A percentile compares a stretch with the other conserved stretches of the same genome.
Evolutionary conservation across 129 eudicot species (phyloP).

Genomic region (Chrysanthemum makinoi): DNA sequence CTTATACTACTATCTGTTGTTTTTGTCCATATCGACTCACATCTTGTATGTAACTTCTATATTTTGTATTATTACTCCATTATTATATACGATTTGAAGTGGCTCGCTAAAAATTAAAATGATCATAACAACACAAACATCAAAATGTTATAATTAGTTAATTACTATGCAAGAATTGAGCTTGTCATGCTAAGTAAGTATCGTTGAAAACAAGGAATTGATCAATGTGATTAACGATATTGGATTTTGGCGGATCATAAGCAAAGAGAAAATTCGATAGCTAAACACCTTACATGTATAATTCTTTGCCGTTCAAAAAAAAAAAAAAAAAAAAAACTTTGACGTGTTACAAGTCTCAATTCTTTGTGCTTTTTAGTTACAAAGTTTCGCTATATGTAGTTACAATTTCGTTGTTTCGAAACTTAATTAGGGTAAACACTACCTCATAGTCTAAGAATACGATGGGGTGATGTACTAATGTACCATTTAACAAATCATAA

Average conservation of each 20-base stretch:
- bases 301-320: too few relatives aligned
- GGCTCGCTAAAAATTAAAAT: background rate
- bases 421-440: too few relatives aligned
- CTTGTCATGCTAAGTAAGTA: constrained; percentile 3
- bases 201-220: constrained; percentile 11
- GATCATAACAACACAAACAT: background rate
- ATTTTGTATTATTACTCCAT: background rate
- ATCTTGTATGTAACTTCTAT: background rate
- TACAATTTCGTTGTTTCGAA: too few relatives aligned
- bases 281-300: too few relatives aligned
- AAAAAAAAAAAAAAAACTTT: too few relatives aligned
- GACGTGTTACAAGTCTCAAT: too few relatives aligned
- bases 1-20: background rate
- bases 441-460: too few relatives aligned
- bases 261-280: background rate
- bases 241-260: background rate
- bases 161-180: background rate
- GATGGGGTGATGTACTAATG: too few relatives aligned
- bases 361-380: too few relatives aligned
- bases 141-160: background rate
- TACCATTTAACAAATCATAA: too few relatives aligned
- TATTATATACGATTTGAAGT: background rate
- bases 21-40: background rate
- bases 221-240: background rate
- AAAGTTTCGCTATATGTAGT: too few relatives aligned